Evolutionary conservation across 495 filamentous ascomycete genomes (phyloP).

Genomic region (Xylaria longipes): DNA sequence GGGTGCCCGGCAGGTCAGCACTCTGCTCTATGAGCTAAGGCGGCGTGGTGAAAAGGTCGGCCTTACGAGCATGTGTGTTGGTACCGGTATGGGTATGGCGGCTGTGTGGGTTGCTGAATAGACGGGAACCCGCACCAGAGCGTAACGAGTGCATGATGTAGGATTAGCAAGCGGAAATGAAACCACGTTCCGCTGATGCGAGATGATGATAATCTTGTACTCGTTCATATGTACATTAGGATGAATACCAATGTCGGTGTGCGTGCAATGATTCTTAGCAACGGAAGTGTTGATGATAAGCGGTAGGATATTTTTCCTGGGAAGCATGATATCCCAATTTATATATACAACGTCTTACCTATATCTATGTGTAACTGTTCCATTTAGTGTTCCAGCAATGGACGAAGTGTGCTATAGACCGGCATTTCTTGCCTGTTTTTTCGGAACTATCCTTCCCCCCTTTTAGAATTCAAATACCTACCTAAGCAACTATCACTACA

Average conservation of each 20-base stretch:
- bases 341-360: not conserved
- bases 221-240: not conserved
- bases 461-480: not conserved
- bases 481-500: not conserved
- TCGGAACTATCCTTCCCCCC: not conserved
- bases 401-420: not conserved
- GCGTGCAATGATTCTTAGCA: not conserved
- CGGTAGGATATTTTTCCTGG: not conserved
- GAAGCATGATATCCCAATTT: not conserved
- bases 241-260: not conserved
- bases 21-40: conserved; percentile 85
- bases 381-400: not conserved
- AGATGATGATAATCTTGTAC: not conserved
- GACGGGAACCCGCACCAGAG: conserved; percentile 31
- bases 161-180: not conserved
- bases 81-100: conserved; percentile 97
- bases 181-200: not conserved
- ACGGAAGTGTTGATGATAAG: not conserved
- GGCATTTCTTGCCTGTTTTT: not conserved
- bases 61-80: conserved; percentile 95
- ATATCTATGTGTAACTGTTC: not conserved
- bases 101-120: conserved; percentile 90
- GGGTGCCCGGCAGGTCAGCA: conserved; percentile 91
- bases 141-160: conserved; percentile 3
- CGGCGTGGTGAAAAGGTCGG: conserved; percentile 83